Base-by-base conservation (phyloP, 148 eudicot genomes). In the Persicaria maculosa region DNA sequence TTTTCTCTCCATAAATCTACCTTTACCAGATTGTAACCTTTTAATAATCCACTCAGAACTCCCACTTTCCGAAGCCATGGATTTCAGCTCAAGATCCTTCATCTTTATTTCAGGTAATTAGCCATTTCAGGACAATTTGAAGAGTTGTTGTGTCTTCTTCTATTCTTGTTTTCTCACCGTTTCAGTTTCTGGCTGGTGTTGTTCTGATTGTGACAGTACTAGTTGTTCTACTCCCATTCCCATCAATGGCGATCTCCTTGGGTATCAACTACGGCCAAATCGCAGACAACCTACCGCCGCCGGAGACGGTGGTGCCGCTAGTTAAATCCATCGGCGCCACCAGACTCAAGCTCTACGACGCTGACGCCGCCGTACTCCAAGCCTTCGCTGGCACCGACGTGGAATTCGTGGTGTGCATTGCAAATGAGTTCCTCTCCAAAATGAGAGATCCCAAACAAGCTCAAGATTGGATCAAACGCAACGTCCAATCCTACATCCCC, bases 261-360 rank as follows among this genome's bases (percentile, higher is more conserved):
- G 98, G 98, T 1, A 86, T 93, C 65, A 93, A 93, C 87, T 93
- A 93, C 83, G 98, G 98, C 11, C 98, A 88, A 62, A 77, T 91
- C 16, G 98, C 91, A 9, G 73, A 89, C 85, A 91, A 93, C 69
- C 87, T 93, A 0, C 98, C 97, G 0, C 17, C 84, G 0, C 93
- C 98, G 0, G 90, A 86, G 0, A 74, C 85, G 22, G 97, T 84
- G 1, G 82, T 94, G 2, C 89, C 93, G 0, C 78, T 94, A 3
- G 87, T 91, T 9, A 84, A 80, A 52, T 79, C 88, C 8, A 78
- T 90, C 19, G 96, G 96, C 8, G 97, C 89, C 12, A 86, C 79
- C 61, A 75, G 78, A 72, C 86, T 94, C 3, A 94, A 94, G 84
- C 93, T 94, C 11, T 94, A 94, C 81, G 97, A 93, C 71, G 91